Base-by-base conservation (phyloP, 148 eudicot species). In the Camellia lanceoleosa region DNA sequence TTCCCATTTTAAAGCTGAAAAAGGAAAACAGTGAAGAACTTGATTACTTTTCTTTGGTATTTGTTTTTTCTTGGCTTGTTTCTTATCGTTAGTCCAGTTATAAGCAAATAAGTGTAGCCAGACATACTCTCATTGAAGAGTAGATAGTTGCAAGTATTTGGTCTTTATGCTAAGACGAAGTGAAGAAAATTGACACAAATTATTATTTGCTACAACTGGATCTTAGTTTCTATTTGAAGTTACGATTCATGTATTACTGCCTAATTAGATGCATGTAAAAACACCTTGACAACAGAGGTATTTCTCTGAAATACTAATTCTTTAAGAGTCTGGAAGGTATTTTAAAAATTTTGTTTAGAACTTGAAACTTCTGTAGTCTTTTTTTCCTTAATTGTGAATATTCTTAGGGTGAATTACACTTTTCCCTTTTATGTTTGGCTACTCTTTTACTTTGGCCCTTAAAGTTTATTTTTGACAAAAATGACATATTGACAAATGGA, bases 311-410 rank as follows among this genome's bases (percentile, higher is more conserved):
- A 51, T 3, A 16, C 47, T 55, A 12, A 41, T 38, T 6, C 3
- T 75, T 75, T 51, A 18, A 52, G 78, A 43, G 67, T 42, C 49
- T 19, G 64, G 38, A 42, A n/a, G 15, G n/a, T 75, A 8, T 75
- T 75, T 18, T 42, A 2, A 43, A 43, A 7, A 42, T 46, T 11
- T 59, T 49, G 52, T 20, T 18, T 14, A 0, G 13, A 23, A 38
- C 69, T 49, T 15, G 41, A 16, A 67, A 66, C 23, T 67, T 67
- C 2, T 68, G 62, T 41, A 41, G n/a, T 78, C 30, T 38, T 5
- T 69, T n/a, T 54, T 54, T 9, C 30, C 44, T 43, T 43, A 38
- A 5, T 46, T 38, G 15, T 67, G 73, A 56, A 23, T 51, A 15
- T 52, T 7, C 5, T 42, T 41, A 30, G 38, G 38, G 38, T 30